These are phyloP conservation scores for Botrytis elliptica DNA, from an alignment of 2,329 filamentous ascomycete genomes.

Conservation along the genomic window DNA sequence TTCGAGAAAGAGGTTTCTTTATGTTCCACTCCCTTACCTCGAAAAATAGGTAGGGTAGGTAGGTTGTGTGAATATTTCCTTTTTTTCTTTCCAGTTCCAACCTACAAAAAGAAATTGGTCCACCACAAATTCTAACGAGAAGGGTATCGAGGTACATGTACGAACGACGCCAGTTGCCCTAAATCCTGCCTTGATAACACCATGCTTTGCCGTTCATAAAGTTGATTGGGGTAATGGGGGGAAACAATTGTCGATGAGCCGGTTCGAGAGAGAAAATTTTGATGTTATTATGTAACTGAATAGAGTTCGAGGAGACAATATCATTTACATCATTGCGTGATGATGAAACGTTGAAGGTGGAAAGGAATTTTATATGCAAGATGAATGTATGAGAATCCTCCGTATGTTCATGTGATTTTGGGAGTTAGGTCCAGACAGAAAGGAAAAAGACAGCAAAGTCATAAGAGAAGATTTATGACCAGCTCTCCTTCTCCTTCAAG, in stretches of 20 bases:
- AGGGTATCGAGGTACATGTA: constrained; percentile 7
- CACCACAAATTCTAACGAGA: background rate
- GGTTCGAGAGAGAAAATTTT: constrained; percentile 1
- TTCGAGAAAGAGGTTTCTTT: constrained; percentile 8
- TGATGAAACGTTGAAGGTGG: constrained; percentile 14
- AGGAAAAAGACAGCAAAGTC: constrained; percentile 6
- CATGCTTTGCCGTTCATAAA: constrained; percentile 11
- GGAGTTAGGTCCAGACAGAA: background rate
- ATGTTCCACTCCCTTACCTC: constrained; percentile 9
- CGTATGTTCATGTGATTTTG: constrained; percentile 15
- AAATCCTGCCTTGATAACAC: constrained; percentile 9
- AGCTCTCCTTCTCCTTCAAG: constrained; percentile 75
- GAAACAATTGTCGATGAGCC: background rate
- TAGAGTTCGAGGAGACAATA: background rate
- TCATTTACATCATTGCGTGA: constrained; percentile 20
- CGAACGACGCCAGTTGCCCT: constrained; percentile 8
- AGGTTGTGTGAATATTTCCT: constrained; percentile 4
- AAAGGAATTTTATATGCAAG: constrained; percentile 20
- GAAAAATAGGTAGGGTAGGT: background rate
- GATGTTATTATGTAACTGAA: constrained; percentile 15
- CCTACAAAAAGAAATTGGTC: constrained; percentile 12
- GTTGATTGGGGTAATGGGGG: constrained; percentile 10
- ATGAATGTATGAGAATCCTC: constrained; percentile 21
- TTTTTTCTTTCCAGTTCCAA: constrained; percentile 4
- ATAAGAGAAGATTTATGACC: constrained; percentile 27